Base-by-base conservation (phyloP, 2,329 filamentous ascomycete genomes). In the Penicillium glabrum region DNA sequence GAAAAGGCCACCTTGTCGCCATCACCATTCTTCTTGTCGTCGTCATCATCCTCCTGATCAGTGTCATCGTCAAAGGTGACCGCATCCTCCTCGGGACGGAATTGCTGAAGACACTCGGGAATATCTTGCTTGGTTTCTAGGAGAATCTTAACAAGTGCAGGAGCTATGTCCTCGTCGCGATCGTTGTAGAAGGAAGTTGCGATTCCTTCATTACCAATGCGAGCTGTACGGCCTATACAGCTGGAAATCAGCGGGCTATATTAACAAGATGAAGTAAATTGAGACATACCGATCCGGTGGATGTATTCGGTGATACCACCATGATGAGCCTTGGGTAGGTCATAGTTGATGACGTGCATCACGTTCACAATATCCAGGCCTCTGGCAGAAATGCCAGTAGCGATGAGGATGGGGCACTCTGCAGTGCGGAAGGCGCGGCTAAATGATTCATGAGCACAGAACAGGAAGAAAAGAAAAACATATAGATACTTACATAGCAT, bases 291-390 rank as follows among this genome's bases (percentile, higher is more conserved):
- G 70, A 98, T 98, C 13, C 95, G 91, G 70, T 99, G 95, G 26
- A 89, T 87, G 67, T 98, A 99, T 72, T 98, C 95, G 48, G 90
- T 87, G 54, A 97, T 96, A 2, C 93, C 93, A n/a, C 91, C 92
- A 65, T 93, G 83, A 1, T 86, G 79, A 44, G 81, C 76, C 5
- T 82, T 86, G 0, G 93, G 93, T 1, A 98, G 79, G 59, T 98
- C 93, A 66, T 87, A 98, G 77, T 99, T 98, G 82, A 99, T 88
- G 58, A 99, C 89, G 62, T 96, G 91, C 79, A 88, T 86, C 6
- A 98, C 88, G 62, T 95, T 91, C 56, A 85, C 85, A 35, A 97
- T 88, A 65, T 98, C 93, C 33, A 97, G 87, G 7, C 95, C 95
- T 66, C 95, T 91, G 69, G 91, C 90, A 51, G 89, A 87, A 51